Evolutionary conservation across 805 yeast species (phyloP), one percentile per base, ranked within the genome.

Genomic region (Starmerella floris): DNA sequence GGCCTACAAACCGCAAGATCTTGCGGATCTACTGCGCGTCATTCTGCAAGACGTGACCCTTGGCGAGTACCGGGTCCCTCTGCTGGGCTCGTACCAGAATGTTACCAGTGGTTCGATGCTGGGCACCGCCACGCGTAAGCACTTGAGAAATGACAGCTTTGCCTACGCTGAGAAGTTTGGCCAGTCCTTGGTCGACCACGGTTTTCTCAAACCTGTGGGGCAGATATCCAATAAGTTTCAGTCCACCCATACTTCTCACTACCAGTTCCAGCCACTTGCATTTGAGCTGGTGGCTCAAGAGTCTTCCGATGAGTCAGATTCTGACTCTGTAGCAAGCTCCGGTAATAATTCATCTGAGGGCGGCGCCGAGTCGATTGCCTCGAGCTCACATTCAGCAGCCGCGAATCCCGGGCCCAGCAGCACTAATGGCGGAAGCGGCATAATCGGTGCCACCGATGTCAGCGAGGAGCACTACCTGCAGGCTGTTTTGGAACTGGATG

Each of bases 121-220:
- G 21, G 73, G 77, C 1, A 66, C 70, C 37, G 76, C 80, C 73
- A 57, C 78, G 19, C 67, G 74, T 38, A 68, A 68, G 43, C 69
- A 71, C 48, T 59, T 76, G 39, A 63, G 68, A 10, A 62, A 68
- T 35, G 54, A 57, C 13, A 69, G 72, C 51, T 62, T 77, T 22
- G 81, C 73, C 16, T 70, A 69, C 51, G 79, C 83, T 9, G 94
- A 84, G 59, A 56, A 56, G 28, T 74, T 81, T 59, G 94, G 94
- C 17, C 88, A 81, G 60, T 83, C 76, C 50, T 65, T 83, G 47
- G 61, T 82, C 11, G 65, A 70, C 27, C 57, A 69, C 40, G 85
- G 82, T 0, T 79, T 72, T 48, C 56, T 83, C 25, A 66, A 65
- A 40, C 66, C 77, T 17, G 74, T 81, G 23, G 88, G 87, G 2